Evolutionary conservation across 2,329 filamentous ascomycete genomes (phyloP), one percentile per base, ranked within the genome.

Genomic region (Fusarium xyrophilum): DNA sequence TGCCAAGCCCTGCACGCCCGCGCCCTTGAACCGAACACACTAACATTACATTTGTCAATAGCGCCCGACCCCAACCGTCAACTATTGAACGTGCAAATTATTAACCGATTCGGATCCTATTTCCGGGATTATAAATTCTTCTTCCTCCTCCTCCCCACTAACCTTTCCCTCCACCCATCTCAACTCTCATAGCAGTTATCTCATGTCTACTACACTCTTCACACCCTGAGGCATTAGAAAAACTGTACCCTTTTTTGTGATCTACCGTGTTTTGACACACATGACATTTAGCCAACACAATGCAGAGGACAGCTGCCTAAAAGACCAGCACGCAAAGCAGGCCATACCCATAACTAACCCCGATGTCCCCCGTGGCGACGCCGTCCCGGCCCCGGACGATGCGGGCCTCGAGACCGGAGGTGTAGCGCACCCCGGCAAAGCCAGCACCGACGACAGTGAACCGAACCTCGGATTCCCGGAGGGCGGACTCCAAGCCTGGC

Each of bases 401-500:
- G 21, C 60, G 13, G 32, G 46, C 44, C 50, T 68, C 28, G 59
- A 66, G 27, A 64, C 60, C 42, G 67, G 66, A 51, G 36, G 58
- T 53, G 54, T 60, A 43, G 43, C 32, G 42, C 27, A 42, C 25
- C 32, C 50, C 35, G 17, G 28, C 19, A 23, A 51, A 30, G 44
- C 30, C n/a, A 57, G 33, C 54, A 8, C 58, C 56, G 40, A 44
- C 9, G 39, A 33, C 10, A 44, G 43, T 14, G 43, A 44, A 38
- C 21, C 42, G 17, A 17, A 42, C 1, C 53, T 69, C 14, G 67
- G 70, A 13, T 70, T 70, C 7, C 67, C 67, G 0, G 91, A 93
- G 80, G 90, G 91, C 27, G 91, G 91, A 3, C 74, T 83, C 8
- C 77, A 84, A 68, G 89, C 89, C 56, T 93, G 90, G 89, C 80